A percentile compares a stretch with the other conserved stretches of the same genome.
Conservation (phyloP, 176 grass and related monocot genomes). For the Guadua angustifolia region DNA sequence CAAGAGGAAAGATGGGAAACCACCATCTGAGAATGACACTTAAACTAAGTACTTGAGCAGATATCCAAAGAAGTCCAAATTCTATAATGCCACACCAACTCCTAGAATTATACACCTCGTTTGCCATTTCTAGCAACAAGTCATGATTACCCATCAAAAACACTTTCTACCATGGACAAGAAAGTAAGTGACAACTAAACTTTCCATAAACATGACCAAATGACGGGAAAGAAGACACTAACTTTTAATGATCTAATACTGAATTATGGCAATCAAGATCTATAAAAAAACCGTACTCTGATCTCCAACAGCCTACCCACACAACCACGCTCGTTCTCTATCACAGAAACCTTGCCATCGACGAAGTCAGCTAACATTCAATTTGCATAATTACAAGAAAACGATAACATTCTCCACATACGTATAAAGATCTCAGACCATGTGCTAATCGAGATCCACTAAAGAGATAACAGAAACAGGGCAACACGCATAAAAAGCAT, state of each 20-base stretch:
- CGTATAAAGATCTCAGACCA: slow-evolving; percentile 34
- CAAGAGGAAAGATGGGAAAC: slow-evolving; percentile 36
- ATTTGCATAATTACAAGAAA: slow-evolving; percentile 21
- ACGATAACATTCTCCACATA: background rate
- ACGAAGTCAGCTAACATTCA: slow-evolving; percentile 18
- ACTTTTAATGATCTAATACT: slow-evolving; percentile 31
- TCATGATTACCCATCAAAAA: slow-evolving; percentile 40
- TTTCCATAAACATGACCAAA: slow-evolving; percentile 42
- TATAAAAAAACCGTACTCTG: background rate
- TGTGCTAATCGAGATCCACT: slow-evolving; percentile 30
- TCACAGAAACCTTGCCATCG: background rate
- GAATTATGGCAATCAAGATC: slow-evolving; percentile 41
- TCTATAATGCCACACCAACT: slow-evolving; percentile 55
- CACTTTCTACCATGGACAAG: slow-evolving; percentile 23
- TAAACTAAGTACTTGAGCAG: slow-evolving; percentile 53
- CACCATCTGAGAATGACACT: slow-evolving; percentile 45
- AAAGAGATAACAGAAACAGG: slow-evolving; percentile 9
- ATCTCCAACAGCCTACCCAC: background rate
- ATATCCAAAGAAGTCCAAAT: slow-evolving; percentile 45
- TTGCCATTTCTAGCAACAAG: slow-evolving; percentile 50
- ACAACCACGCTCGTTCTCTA: background rate
- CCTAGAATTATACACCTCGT: slow-evolving; percentile 35
- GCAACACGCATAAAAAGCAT: slow-evolving; percentile 11
- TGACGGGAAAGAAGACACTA: slow-evolving; percentile 16
- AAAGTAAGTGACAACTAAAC: slow-evolving; percentile 27